These are phyloP conservation scores for Pelargonium myrrhifolium DNA, from an alignment of 441 rosid genomes.

Conservation along the genomic window DNA sequence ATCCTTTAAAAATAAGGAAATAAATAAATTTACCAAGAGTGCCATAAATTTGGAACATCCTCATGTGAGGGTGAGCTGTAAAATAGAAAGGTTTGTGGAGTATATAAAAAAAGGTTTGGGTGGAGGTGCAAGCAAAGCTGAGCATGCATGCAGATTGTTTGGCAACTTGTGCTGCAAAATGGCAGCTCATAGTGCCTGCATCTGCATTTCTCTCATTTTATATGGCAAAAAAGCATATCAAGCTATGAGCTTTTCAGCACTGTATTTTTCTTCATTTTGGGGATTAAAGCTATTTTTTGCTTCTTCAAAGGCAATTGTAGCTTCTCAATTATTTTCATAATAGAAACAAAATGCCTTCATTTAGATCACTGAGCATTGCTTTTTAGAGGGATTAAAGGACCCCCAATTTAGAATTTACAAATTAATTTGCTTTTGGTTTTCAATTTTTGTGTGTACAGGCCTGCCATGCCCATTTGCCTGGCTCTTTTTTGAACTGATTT, in stretches of 20 bases:
- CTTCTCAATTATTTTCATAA: too few species aligned
- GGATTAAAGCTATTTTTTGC: not conserved
- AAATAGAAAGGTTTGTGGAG: too few species aligned
- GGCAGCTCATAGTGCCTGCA: conserved; percentile 8
- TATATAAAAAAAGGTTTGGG: too few species aligned
- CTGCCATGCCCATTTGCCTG: conserved; percentile 30
- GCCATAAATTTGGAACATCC: too few species aligned
- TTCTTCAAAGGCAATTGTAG: too few species aligned
- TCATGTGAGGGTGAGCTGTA: too few species aligned
- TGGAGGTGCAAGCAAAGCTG: too few species aligned
- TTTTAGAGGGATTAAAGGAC: not conserved
- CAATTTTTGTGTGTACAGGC: conserved; percentile 20
- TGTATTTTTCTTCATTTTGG: not conserved
- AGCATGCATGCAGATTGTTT: not conserved
- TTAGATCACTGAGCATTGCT: too few species aligned
- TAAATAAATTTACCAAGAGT: too few species aligned
- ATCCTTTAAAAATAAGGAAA: too few species aligned
- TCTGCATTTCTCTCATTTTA: not conserved
- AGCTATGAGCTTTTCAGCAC: not conserved
- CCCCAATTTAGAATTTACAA: not conserved
- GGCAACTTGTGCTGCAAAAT: not conserved
- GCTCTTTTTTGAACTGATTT: conserved; percentile 15
- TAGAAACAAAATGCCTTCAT: too few species aligned
- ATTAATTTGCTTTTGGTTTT: not conserved
- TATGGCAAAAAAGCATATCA: not conserved